Evolutionary conservation across 441 rosid species (phyloP), one percentile per base, ranked within the genome.

Genomic region (Adansonia grandidieri): DNA sequence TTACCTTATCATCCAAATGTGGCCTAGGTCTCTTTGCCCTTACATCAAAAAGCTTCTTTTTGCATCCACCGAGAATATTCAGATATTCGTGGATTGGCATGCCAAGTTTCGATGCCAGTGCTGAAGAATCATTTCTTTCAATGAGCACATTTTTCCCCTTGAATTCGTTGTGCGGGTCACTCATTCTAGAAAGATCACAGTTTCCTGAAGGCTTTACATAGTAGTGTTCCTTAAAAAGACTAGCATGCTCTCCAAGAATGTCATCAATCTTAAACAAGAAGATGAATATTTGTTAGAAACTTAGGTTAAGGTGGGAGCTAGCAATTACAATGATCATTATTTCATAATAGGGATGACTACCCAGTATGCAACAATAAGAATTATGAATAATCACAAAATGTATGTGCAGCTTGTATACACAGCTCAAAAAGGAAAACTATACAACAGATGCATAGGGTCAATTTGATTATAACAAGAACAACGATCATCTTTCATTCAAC

Each of bases 1-100:
- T 9, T 74, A 92, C 99, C 96, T 93, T 96, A 75, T 96, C 99
- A 91, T 96, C 99, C 79, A 93, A 83, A 88, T 96, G 98, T 0
- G 98, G 98, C 85, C 80, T 90, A n/a, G 97, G 97, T 56, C 98
- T 89, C 63, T 75, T 85, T 70, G 87, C 75, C 76, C 99, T 89
- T 64, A 82, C 83, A 76, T 91, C 85, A 75, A 91, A 93, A 74
- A 93, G 97, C 89, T 90, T 94, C 81, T 77, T 84, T 81, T 88
- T 85, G 67, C 97, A 89, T 79, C 90, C 88, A 58, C 98, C 96
- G 80, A 96, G 80, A 78, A 90, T 88, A 78, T 87, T 87, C 64
- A 88, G 91, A 87, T 96, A 92, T 71, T 89, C 84, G 48, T 85
- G 90, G 60, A 80, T 58, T 14, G 93, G 80, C 80, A 90, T 77